Base-by-base conservation (phyloP, 2,329 filamentous ascomycete genomes). In the Zymoseptoria brevis region DNA sequence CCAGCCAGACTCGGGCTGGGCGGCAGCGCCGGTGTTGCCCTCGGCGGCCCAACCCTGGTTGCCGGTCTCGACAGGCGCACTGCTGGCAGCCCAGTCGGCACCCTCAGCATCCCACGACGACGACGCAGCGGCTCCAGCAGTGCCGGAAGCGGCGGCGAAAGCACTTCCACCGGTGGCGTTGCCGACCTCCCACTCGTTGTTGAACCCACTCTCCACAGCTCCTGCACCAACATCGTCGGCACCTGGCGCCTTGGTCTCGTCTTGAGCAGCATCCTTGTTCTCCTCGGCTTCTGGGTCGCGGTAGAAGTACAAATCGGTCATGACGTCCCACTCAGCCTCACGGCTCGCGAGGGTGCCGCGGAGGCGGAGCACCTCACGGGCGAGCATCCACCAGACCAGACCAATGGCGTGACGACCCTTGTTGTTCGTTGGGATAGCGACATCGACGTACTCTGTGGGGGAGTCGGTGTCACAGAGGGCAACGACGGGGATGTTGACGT, bases 291-390 rank as follows among this genome's bases (percentile, higher is more conserved):
- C 94, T 73, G 95, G 94, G 81, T 99, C 95, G 78, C 95, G 94
- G 89, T 99, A 96, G 88, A 99, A 99, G 90, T 99, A 99, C 74
- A 99, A 83, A 87, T 99, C 94, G 74, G 95, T 90, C 87, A 99
- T 97, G 81, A 96, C 88, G 77, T 99, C 94, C 94, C 94, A 99
- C 78, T 96, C 89, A 65, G 88, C 87, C 82, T 99, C 94, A 78
- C 94, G 91, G 84, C 85, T 90, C 77, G 90, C 88, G 76, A 99
- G 90, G 75, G 92, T 97, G 73, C 95, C 94, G 74, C 94, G 91
- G 75, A 99, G 91, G 77, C 95, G 91, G 79, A 99, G 92, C 77
- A 99, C 93, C 87, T 99, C 94, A 85, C 94, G 94, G 78, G 94
- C 93, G 72, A 99, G 86, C 87, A 99, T 88, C 94, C 94, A 99